Conservation (phyloP, 2,329 filamentous ascomycete species). For the Fusarium graminum region DNA sequence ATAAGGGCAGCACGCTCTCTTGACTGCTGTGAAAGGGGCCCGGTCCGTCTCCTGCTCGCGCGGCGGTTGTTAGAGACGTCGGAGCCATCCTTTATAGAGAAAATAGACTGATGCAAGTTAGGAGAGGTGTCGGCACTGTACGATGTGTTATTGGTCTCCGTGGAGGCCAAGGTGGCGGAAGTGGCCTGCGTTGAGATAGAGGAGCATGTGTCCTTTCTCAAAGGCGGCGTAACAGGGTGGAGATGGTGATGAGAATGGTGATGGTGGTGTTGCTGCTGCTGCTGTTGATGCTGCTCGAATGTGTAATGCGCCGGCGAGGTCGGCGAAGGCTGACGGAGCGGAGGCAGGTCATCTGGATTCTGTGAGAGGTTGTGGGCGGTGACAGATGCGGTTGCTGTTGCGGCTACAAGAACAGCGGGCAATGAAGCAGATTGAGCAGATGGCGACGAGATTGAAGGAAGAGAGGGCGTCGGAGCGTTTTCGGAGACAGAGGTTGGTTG, state of each 20-base stretch:
- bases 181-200: constrained; percentile 67
- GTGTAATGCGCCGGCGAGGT: constrained; percentile 48
- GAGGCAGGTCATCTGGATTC: constrained; percentile 48
- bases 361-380: constrained; percentile 40
- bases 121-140: constrained; percentile 68
- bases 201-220: constrained; percentile 65
- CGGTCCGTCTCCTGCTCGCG: constrained; percentile 69
- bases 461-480: constrained; percentile 43
- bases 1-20: constrained; percentile 71
- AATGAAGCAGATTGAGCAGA: constrained; percentile 47
- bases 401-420: constrained; percentile 43
- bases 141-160: constrained; percentile 64
- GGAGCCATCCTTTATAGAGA: constrained; percentile 68
- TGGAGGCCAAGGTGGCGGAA: constrained; percentile 57
- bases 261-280: constrained; percentile 41
- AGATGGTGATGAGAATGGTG: constrained; percentile 47
- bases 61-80: constrained; percentile 67
- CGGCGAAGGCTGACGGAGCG: constrained; percentile 48
- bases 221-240: constrained; percentile 51
- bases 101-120: constrained; percentile 64
- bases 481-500: constrained; percentile 46
- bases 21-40: constrained; percentile 69
- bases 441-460: constrained; percentile 48
- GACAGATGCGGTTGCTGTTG: constrained; percentile 42
- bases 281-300: constrained; percentile 49